Base-by-base conservation (phyloP, 495 filamentous ascomycete genomes). In the Penicillium cosmopolitanum region DNA sequence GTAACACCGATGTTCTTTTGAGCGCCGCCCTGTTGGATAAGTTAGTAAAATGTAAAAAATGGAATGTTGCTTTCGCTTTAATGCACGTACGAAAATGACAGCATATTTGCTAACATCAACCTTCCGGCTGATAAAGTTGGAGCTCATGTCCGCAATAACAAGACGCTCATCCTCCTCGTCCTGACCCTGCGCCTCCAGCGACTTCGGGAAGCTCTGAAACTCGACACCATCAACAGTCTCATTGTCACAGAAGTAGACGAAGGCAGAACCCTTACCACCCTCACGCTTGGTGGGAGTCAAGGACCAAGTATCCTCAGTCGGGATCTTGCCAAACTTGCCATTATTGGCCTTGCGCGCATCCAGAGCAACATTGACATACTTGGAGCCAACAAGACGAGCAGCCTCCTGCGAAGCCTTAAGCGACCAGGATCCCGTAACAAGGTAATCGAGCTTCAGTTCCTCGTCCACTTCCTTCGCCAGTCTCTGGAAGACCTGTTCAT, bases 181-280 rank as follows among this genome's bases (percentile, higher is more conserved):
- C 36, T 82, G 78, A 21, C 72, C 71, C 55, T 74, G 72, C 3
- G 79, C 60, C 56, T 84, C 85, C 21, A 92, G 78, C 33, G 74
- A 70, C 52, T 81, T 73, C 13, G 94, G 93, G 66, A 96, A 92
- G 4, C 61, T 68, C 13, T 89, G 91, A 66, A 93, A 97, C 69
- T 98, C 94, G n/a, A 97, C 91, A 50, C 95, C 94, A 73, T 97
- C 93, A 9, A 80, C 78, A 6, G 76, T 77, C 66, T 97, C 94
- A 62, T 97, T 97, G 72, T 95, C 91, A 74, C 94, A 97, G 66
- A 86, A 91, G 75, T 97, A 97, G 6, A 93, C 87, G 68, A 93
- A 81, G 1, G 92, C 89, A n/a, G 89, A 73, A 25, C 69, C 78
- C 43, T 76, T 78, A 7, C 81, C 80, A 33, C 75, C 77, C 44